Percentiles rank a stretch among this genome's conserved stretches.
phyloP scores from a whole-genome alignment of 2,329 filamentous ascomycete genomes.

The Lojkania enalia region DNA sequence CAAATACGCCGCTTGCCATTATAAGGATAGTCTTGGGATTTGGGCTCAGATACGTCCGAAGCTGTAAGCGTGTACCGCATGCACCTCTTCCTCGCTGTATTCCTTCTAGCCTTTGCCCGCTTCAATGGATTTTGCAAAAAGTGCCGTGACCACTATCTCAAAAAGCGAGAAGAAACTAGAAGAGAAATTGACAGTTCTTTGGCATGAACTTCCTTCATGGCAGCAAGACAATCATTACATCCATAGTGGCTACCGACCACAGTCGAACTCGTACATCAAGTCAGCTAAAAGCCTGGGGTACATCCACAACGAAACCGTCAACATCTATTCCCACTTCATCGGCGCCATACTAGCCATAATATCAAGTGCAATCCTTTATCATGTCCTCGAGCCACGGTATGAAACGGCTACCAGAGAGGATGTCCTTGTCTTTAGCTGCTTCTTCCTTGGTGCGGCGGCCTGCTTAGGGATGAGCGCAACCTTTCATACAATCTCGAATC shows the following conservation, averaged over 20 bases:
- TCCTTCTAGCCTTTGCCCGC: not conserved
- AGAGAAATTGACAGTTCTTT: conserved; percentile 53
- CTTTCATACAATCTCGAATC: conserved; percentile 84
- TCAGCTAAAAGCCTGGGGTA: conserved; percentile 64
- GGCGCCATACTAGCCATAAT: conserved; percentile 33
- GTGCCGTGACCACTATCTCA: conserved; percentile 18
- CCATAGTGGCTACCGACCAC: conserved; percentile 65
- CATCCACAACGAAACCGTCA: conserved; percentile 70
- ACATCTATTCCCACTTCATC: conserved; percentile 71
- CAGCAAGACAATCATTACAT: conserved; percentile 71
- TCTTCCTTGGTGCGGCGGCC: conserved; percentile 45
- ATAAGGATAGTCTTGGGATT: no score
- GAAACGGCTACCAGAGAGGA: conserved; percentile 41
- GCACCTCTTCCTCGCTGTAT: no score
- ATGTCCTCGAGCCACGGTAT: conserved; percentile 33
- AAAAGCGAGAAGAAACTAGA: conserved; percentile 41
- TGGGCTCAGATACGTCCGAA: no score
- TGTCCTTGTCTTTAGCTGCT: conserved; percentile 43
- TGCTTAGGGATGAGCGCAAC: conserved; percentile 61
- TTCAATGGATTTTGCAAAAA: conserved; percentile 29
- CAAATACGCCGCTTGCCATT: no score
- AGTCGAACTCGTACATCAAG: conserved; percentile 62
- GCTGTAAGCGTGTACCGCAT: no score
- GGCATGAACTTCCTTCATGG: conserved; percentile 50
- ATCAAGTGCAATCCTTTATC: conserved; percentile 25